A percentile compares a stretch with the other conserved stretches of the same genome.
Conservation (phyloP, 805 yeast species). For the Priceomyces castillae region DNA sequence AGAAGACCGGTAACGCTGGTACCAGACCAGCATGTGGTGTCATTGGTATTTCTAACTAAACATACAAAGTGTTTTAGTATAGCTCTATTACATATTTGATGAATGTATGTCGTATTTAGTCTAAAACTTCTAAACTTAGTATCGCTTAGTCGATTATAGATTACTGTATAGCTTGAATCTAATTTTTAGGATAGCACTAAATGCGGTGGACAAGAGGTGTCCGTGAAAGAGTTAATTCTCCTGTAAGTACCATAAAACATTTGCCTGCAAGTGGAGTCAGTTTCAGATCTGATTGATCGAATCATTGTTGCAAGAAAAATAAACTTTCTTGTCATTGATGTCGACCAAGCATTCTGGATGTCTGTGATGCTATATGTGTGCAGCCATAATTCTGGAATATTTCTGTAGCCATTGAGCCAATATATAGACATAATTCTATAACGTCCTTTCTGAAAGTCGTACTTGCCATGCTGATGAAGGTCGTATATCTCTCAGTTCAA, state of each 20-base stretch:
- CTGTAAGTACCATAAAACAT: conserved; percentile 59
- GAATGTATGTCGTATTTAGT: background rate
- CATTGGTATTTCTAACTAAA: conserved; percentile 65
- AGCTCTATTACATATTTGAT: conserved; percentile 1
- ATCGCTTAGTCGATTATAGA: too few relatives aligned
- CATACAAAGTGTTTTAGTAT: conserved; percentile 1
- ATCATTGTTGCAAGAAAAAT: conserved; percentile 55
- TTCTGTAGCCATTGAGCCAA: conserved; percentile 76
- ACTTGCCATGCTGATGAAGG: background rate
- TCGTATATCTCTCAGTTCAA: background rate
- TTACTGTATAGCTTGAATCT: too few relatives aligned
- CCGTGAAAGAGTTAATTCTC: conserved; percentile 57
- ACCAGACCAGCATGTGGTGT: conserved; percentile 99
- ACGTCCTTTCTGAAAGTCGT: conserved; percentile 43
- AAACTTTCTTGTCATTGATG: conserved; percentile 55
- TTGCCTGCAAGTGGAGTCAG: conserved; percentile 71
- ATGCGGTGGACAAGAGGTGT: conserved; percentile 60
- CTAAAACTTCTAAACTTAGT: too few relatives aligned
- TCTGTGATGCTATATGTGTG: conserved; percentile 71
- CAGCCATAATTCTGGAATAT: conserved; percentile 70
- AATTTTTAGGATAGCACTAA: background rate
- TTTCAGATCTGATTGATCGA: conserved; percentile 72
- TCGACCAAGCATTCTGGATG: conserved; percentile 50
- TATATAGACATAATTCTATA: conserved; percentile 52
- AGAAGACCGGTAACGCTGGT: conserved; percentile 97